Evolutionary conservation across 2,329 filamentous ascomycete species (phyloP).

Genomic region (Colletotrichum sp.): DNA sequence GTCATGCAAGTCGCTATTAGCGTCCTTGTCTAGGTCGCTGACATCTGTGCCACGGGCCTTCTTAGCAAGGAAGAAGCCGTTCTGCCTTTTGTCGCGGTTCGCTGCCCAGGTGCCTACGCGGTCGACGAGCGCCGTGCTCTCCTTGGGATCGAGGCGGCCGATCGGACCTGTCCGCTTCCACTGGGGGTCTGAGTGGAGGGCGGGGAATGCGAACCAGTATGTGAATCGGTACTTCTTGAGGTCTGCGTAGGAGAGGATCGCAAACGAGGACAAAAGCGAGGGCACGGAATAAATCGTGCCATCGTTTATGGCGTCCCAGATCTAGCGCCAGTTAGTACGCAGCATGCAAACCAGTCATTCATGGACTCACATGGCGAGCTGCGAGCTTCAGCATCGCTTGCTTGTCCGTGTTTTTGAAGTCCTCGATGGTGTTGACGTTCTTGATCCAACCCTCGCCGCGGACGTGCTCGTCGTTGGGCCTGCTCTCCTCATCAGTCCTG

Average conservation of each 20-base stretch:
- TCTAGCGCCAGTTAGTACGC: slow-evolving; percentile 51
- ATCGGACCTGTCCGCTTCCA: slow-evolving; percentile 72
- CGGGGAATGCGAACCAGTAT: slow-evolving; percentile 98
- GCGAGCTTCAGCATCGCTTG: slow-evolving; percentile 77
- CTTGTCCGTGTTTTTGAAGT: slow-evolving; percentile 87
- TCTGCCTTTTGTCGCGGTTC: slow-evolving; percentile 76
- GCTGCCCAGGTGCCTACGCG: slow-evolving; percentile 88
- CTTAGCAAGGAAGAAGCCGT: slow-evolving; percentile 96
- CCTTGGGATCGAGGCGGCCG: slow-evolving; percentile 64
- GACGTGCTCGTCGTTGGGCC: slow-evolving; percentile 72
- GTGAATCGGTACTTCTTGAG: slow-evolving; percentile 97
- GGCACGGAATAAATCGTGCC: slow-evolving; percentile 95
- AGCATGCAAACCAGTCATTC: background rate
- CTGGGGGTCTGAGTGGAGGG: slow-evolving; percentile 83
- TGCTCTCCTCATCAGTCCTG: slow-evolving; percentile 41
- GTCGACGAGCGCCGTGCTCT: slow-evolving; percentile 82
- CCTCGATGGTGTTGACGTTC: slow-evolving; percentile 95
- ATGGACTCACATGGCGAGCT: slow-evolving; percentile 72
- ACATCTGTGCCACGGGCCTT: slow-evolving; percentile 53
- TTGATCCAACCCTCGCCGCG: slow-evolving; percentile 93
- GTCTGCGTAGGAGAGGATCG: slow-evolving; percentile 90
- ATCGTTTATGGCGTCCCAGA: slow-evolving; percentile 97
- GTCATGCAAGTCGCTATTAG: slow-evolving; percentile 21
- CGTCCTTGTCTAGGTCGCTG: slow-evolving; percentile 15
- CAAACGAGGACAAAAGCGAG: slow-evolving; percentile 87